Evolutionary conservation across 495 filamentous ascomycete genomes (phyloP).

Genomic region (Lepraria neglecta): DNA sequence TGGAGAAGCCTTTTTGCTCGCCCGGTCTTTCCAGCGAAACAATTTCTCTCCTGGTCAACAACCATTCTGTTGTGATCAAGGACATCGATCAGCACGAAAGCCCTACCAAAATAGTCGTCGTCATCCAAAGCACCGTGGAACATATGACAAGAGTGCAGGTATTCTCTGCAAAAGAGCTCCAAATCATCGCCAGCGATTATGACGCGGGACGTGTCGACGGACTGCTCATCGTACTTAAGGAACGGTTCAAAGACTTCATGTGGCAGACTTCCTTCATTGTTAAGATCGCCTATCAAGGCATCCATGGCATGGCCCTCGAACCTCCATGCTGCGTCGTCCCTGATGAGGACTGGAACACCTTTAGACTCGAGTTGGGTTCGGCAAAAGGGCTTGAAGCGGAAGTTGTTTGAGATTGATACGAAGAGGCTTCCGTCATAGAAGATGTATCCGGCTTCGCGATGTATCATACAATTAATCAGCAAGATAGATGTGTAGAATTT

Average conservation of each 20-base stretch:
- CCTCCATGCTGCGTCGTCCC: not conserved
- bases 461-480: not conserved
- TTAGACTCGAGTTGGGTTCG: not conserved
- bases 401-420: not conserved
- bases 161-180: not conserved
- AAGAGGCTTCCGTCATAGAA: not conserved
- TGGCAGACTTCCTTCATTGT: not conserved
- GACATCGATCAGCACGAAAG: not conserved
- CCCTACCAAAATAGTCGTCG: not conserved
- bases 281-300: not conserved
- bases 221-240: not conserved
- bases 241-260: not conserved
- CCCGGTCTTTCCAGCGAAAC: too few relatives aligned
- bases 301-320: not conserved
- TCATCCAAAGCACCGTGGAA: not conserved
- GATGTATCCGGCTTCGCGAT: not conserved
- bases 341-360: not conserved
- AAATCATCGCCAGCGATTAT: not conserved
- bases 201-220: not conserved
- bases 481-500: not conserved
- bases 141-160: not conserved
- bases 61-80: not conserved
- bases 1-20: not conserved
- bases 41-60: too few relatives aligned
- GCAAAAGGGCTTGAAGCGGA: not conserved